Evolutionary conservation across 192 early-diverging fungal genomes (phyloP).

Genomic region (Coemansia sp.): DNA sequence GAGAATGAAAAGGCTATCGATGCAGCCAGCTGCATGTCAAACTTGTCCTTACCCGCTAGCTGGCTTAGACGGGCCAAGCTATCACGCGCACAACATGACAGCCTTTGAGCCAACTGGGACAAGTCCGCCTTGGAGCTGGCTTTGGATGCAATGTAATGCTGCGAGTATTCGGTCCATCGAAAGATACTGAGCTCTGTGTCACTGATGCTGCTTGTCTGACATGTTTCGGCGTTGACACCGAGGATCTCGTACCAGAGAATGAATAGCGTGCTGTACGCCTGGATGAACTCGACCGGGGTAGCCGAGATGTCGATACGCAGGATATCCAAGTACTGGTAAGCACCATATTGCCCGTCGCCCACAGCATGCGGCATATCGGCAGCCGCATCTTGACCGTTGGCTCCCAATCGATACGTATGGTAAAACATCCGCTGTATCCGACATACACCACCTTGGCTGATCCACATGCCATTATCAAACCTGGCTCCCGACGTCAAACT

Average conservation of each 20-base stretch:
- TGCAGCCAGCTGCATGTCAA: constrained; percentile 8
- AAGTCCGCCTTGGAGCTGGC: constrained; percentile 14
- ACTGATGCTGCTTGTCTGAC: not conserved
- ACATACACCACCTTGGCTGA: constrained; percentile 38
- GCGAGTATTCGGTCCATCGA: constrained; percentile 43
- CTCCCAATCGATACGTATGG: not conserved
- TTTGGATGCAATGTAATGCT: constrained; percentile 13
- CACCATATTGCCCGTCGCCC: not conserved
- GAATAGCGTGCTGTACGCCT: constrained; percentile 37
- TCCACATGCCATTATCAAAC: constrained; percentile 37
- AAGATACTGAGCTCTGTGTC: constrained; percentile 16
- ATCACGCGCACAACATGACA: constrained; percentile 9
- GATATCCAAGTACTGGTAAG: constrained; percentile 30
- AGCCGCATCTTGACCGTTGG: not conserved
- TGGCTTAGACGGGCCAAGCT: constrained; percentile 11
- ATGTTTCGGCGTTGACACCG: not conserved
- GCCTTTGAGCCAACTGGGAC: constrained; percentile 11
- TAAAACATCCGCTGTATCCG: constrained; percentile 17
- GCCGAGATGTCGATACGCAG: constrained; percentile 30
- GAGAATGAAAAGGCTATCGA: constrained; percentile 26
- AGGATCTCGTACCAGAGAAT: constrained; percentile 33
- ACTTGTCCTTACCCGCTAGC: not conserved
- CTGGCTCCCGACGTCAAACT: constrained; percentile 31
- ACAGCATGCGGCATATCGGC: not conserved
- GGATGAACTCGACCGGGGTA: constrained; percentile 30